Conservation (phyloP, 176 grass and related monocot species). For the Oryza rufipogon region DNA sequence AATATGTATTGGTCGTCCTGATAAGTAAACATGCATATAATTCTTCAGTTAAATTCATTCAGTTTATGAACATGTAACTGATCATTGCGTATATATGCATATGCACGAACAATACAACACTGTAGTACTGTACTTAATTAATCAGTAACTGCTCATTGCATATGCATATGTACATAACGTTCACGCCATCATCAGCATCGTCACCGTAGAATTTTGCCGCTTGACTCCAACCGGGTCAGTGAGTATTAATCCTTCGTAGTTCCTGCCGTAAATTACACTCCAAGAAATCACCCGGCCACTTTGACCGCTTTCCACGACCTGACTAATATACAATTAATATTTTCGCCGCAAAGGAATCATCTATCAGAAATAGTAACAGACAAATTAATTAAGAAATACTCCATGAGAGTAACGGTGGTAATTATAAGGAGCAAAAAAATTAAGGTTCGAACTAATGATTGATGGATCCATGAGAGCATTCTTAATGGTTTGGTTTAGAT, state of each 20-base stretch:
- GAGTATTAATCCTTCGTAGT: not conserved
- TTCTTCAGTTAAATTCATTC: no score
- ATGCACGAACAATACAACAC: not conserved
- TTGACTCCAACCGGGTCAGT: not conserved
- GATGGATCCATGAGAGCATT: no score
- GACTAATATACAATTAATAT: not conserved
- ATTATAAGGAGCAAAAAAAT: not conserved
- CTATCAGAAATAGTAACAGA: not conserved
- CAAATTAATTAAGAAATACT: not conserved
- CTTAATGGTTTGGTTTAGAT: no score
- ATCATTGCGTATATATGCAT: not conserved
- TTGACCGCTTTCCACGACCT: constrained; percentile 7
- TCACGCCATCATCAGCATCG: not conserved
- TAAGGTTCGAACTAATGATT: no score
- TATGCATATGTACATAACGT: not conserved
- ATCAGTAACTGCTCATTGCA: no score
- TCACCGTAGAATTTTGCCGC: not conserved
- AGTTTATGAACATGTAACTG: no score
- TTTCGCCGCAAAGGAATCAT: not conserved
- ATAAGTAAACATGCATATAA: no score
- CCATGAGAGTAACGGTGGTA: not conserved
- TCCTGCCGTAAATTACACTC: constrained; percentile 9
- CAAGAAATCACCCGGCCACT: not conserved
- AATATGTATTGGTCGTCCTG: no score
- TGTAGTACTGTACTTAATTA: not conserved